These are phyloP conservation scores for Drechslerella stenobrocha DNA, from an alignment of 2,329 filamentous ascomycete species.

Conservation along the genomic window DNA sequence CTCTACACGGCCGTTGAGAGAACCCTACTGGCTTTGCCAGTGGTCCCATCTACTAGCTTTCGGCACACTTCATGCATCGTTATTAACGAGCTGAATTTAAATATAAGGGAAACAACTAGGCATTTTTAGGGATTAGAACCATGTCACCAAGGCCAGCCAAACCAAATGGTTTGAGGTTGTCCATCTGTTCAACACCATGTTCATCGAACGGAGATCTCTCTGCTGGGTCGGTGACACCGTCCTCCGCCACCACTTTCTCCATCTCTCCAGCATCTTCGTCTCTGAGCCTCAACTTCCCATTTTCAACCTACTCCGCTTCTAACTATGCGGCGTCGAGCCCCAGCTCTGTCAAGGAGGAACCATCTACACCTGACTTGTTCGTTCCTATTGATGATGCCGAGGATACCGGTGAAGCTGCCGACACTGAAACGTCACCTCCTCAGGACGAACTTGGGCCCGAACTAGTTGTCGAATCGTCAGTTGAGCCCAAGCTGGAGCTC, in stretches of 20 bases:
- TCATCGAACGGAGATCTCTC: conserved; percentile 45
- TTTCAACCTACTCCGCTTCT: conserved; percentile 26
- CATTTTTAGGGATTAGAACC: conserved; percentile 24
- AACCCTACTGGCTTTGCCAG: conserved; percentile 4
- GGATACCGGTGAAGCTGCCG: conserved; percentile 30
- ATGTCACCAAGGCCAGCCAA: conserved; percentile 41
- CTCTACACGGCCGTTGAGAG: neutral
- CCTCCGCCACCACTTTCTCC: conserved; percentile 42
- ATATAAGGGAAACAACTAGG: conserved; percentile 39
- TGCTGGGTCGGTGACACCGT: conserved; percentile 41
- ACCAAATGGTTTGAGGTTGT: conserved; percentile 38
- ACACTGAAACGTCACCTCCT: conserved; percentile 44
- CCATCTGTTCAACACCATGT: conserved; percentile 43
- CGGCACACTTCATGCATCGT: conserved; percentile 42
- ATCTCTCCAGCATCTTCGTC: conserved; percentile 41
- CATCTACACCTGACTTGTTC: conserved; percentile 37
- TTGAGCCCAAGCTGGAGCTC: conserved; percentile 5
- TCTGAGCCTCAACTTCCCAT: conserved; percentile 30
- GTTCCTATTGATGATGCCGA: conserved; percentile 39
- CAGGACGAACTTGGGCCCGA: conserved; percentile 34
- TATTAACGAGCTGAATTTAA: conserved; percentile 45
- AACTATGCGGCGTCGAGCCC: conserved; percentile 35
- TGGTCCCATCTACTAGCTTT: conserved; percentile 3
- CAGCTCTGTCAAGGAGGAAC: conserved; percentile 44
- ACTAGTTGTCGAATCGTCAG: no score